Conservation (phyloP, 2,329 filamentous ascomycete genomes). For the Alternaria metachromatica region DNA sequence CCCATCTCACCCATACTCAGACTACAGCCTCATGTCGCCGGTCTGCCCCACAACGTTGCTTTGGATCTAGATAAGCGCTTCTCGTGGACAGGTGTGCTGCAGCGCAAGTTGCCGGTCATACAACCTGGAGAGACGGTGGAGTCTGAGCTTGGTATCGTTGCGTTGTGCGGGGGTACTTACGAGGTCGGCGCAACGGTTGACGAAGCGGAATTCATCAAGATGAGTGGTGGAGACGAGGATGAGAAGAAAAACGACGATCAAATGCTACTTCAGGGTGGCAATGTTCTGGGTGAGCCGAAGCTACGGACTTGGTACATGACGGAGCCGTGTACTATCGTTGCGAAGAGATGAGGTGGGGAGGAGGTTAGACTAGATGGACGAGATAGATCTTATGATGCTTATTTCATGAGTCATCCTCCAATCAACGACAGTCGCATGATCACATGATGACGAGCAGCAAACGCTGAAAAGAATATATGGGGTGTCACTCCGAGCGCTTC, state of each 20-base stretch:
- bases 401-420: not conserved
- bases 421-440: not conserved
- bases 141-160: conserved; percentile 72
- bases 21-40: conserved; percentile 76
- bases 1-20: conserved; percentile 76
- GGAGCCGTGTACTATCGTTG: conserved; percentile 55
- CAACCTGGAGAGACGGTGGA: conserved; percentile 64
- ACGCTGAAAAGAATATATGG: not conserved
- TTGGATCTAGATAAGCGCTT: conserved; percentile 84
- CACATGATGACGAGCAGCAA: not conserved
- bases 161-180: conserved; percentile 80
- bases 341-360: conserved; percentile 22
- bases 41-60: conserved; percentile 73
- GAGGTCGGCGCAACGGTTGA: conserved; percentile 83
- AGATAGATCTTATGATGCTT: not conserved
- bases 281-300: conserved; percentile 44
- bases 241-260: conserved; percentile 30
- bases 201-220: conserved; percentile 67
- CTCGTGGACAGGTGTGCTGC: conserved; percentile 83
- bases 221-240: conserved; percentile 21
- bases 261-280: conserved; percentile 31
- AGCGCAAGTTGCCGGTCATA: conserved; percentile 73
- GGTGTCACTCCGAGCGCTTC: no score
- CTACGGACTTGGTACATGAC: conserved; percentile 54
- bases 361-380: not conserved